phyloP scores from a whole-genome alignment of 148 eudicot species.

The Chenopodium formosanum region DNA sequence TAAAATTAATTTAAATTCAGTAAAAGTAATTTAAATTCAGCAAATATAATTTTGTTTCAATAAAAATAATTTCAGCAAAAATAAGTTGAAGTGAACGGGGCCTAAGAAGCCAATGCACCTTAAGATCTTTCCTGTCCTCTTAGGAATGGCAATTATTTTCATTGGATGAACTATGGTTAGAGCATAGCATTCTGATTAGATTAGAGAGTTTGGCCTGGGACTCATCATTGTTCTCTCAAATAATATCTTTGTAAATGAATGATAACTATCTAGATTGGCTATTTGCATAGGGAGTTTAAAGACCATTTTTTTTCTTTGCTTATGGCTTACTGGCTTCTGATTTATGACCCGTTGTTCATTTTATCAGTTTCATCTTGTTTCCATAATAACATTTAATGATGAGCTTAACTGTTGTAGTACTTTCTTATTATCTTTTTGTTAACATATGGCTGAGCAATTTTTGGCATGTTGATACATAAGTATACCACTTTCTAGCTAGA shows the following conservation, averaged over 20 bases:
- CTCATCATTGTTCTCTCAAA: background rate
- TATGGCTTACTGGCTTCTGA: background rate
- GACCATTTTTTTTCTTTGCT: background rate
- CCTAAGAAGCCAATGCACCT: too few species aligned
- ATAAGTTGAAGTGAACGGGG: too few species aligned
- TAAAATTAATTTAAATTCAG: too few species aligned
- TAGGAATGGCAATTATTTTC: too few species aligned
- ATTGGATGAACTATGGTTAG: background rate
- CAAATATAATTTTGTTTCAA: too few species aligned
- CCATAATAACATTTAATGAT: background rate
- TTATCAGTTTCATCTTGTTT: background rate
- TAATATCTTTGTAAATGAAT: background rate
- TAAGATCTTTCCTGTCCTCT: too few species aligned
- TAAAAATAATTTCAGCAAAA: too few species aligned
- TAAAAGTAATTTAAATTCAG: too few species aligned
- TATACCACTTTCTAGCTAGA: background rate
- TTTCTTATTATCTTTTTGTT: background rate
- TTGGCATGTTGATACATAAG: background rate
- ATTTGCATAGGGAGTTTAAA: too few species aligned
- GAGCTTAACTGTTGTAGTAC: background rate
- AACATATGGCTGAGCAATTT: background rate
- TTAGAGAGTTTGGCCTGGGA: background rate
- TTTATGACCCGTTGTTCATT: background rate
- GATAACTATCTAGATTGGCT: background rate
- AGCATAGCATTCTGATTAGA: background rate